Evolutionary conservation across 257 asterid species (phyloP).

Genomic region (Lycium barbarum): DNA sequence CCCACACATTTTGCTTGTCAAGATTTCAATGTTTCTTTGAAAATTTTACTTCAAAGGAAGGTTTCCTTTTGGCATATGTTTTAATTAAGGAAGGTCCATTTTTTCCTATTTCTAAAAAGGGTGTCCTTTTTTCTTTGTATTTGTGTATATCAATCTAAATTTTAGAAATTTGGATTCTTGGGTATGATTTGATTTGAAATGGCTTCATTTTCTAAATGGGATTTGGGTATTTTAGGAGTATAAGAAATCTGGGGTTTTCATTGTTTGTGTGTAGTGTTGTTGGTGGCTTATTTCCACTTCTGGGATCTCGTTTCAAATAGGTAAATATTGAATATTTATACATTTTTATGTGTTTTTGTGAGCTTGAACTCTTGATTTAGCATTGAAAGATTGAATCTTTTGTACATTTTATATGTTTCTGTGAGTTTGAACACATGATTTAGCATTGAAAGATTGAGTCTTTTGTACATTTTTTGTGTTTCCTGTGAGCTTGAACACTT

Average conservation of each 20-base stretch:
- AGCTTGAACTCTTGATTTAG: background rate
- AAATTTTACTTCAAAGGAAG: constrained; percentile 28
- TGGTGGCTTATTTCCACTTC: constrained; percentile 1
- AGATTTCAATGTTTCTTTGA: background rate
- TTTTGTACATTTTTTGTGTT: too few species aligned
- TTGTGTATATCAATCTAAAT: background rate
- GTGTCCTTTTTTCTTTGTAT: background rate
- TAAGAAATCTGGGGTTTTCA: constrained; percentile 27
- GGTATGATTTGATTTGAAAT: constrained; percentile 21
- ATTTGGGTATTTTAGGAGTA: constrained; percentile 10
- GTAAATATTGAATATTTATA: background rate
- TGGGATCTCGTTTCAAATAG: constrained; percentile 21
- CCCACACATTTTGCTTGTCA: constrained; percentile 9
- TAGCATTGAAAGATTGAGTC: background rate
- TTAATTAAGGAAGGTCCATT: constrained; percentile 22
- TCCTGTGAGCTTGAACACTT: too few species aligned
- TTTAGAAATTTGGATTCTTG: constrained; percentile 9
- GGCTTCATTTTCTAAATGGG: constrained; percentile 13
- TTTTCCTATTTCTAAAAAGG: constrained; percentile 2
- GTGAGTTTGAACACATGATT: background rate
- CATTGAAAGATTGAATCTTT: background rate
- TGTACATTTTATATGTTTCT: background rate
- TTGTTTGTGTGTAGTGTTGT: constrained; percentile 26
- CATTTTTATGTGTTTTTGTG: background rate
- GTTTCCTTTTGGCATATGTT: constrained; percentile 18